phyloP scores from a whole-genome alignment of 139 green algal species.

The Micractinium sp. region DNA sequence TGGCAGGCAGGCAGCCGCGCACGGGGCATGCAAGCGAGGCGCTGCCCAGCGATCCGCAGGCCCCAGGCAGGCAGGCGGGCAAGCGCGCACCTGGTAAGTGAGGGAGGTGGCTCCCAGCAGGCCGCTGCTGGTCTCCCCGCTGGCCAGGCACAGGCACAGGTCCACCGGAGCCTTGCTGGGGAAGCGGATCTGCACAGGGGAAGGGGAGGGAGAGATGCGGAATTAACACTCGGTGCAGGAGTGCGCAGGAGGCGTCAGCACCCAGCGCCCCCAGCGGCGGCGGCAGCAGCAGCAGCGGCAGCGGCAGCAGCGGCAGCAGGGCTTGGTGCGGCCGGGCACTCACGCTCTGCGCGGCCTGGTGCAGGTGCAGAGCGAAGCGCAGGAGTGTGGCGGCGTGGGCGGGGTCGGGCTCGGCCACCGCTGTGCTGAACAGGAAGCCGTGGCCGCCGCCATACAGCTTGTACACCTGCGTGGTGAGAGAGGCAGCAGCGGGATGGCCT shows the following conservation, averaged over 20 bases:
- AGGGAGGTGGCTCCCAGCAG: conserved; percentile 13
- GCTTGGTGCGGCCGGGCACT: neutral
- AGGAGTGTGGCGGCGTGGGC: neutral
- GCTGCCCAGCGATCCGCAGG: neutral
- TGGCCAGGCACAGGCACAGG: neutral
- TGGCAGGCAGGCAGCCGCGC: too few relatives aligned
- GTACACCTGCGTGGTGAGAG: neutral
- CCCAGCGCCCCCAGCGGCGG: neutral
- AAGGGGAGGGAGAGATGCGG: neutral
- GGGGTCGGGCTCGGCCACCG: neutral
- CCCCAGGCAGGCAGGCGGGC: too few relatives aligned
- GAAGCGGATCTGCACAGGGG: neutral
- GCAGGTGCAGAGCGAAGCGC: neutral
- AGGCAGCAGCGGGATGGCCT: too few relatives aligned
- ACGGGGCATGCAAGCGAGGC: neutral
- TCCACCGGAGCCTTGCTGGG: neutral
- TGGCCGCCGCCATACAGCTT: neutral
- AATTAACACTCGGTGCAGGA: neutral
- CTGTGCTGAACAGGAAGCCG: neutral
- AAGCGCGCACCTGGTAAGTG: conserved; percentile 4
- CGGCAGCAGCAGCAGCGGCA: too few relatives aligned
- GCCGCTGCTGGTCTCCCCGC: neutral
- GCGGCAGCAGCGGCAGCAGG: neutral
- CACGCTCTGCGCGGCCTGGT: neutral
- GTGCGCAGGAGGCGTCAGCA: neutral